Base-by-base conservation (phyloP, 31 red algal genomes). In the Odonthalia washingtoniensis region DNA sequence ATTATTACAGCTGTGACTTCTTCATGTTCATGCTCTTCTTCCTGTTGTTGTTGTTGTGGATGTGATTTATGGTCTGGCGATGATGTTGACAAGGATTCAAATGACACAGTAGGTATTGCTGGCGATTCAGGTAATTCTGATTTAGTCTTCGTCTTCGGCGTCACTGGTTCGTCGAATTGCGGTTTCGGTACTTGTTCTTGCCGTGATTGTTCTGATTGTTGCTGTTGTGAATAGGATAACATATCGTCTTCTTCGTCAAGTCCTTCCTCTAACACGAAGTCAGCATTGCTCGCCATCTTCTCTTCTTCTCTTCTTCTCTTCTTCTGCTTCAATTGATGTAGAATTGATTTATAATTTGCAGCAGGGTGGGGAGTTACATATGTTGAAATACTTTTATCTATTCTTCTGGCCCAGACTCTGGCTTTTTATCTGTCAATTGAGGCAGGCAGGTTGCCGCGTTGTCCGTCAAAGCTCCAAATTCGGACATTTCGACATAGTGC, bases 191-290 rank as follows among this genome's bases (percentile, higher is more conserved):
- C 36, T 44, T 75, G 46, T 18, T 40, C 57, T 68, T 46, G 0
- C 21, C 30, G 45, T 36, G 42, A 18, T 40, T 37, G 44, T 24
- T 18, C 0, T 66, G 46, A 62, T 45, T 91, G 78, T 30, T 43
- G 81, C 2, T 45, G 42, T 9, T 63, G 44, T 34, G 70, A 41
- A 27, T 78, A 91, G 33, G 72, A 74, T 2, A 91, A 40, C 32
- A 79, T 73, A 12, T 91, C 80, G 41, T 91, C 88, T 41, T 91
- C 88, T 46, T 91, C 88, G 40, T 91, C 88, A 1, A 91, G 80
- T 0, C 80, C 88, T 60, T 91, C 88, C 40, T 91, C 88, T 9
- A 91, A 73, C 3, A 91, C 80, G 46, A 91, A 91, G 43, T 91
- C 88, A 26, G 88, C 60, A 2, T 61, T 63, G 28, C 43, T 70